Base-by-base conservation (phyloP, 148 eudicot genomes). In the Vaccinium corymbosum region DNA sequence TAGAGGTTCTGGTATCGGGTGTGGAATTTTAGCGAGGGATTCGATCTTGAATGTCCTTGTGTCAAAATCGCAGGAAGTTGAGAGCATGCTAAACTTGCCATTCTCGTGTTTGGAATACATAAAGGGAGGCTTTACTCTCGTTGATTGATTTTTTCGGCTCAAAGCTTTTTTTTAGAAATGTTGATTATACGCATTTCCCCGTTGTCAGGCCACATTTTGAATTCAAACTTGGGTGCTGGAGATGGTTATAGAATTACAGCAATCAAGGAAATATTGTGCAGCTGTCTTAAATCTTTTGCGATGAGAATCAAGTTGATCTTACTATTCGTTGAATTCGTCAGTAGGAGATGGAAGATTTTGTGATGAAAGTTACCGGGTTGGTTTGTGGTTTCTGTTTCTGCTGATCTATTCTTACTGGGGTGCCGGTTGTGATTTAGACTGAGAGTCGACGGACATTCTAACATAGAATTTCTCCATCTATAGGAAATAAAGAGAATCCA, bases 41-140 rank as follows among this genome's bases (percentile, higher is more conserved):
- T 86, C 53, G 53, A 89, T 94, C 74, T 70, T 92, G 82, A 88
- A 88, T 83, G 35, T 82, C 66, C 85, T 96, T 46, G 48, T 83
- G 22, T 86, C 91, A 52, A 87, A 89, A 51, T 91, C 93, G 46
- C 70, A 85, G 62, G 88, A 92, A 82, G 88, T 96, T 50, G 95
- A 93, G 80, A 90, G 81, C 22, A 82, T 89, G 59, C 73, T 93
- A 0, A 81, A 90, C 80, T 83, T 96, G 86, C 95, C 94, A 42
- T 96, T 94, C 85, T 89, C 98, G 46, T 93, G 95, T 90, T 82
- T 91, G 68, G 80, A 90, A 75, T 94, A 96, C 84, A 74, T 96
- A 49, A 93, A 90, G 83, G 89, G 90, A 88, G 94, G 95, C 68
- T 93, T 93, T 73, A 85, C 80, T 77, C 85, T 90, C 81, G 89